phyloP scores from a whole-genome alignment of 192 early-diverging fungal genomes.

The Coemansia brasiliensis region DNA sequence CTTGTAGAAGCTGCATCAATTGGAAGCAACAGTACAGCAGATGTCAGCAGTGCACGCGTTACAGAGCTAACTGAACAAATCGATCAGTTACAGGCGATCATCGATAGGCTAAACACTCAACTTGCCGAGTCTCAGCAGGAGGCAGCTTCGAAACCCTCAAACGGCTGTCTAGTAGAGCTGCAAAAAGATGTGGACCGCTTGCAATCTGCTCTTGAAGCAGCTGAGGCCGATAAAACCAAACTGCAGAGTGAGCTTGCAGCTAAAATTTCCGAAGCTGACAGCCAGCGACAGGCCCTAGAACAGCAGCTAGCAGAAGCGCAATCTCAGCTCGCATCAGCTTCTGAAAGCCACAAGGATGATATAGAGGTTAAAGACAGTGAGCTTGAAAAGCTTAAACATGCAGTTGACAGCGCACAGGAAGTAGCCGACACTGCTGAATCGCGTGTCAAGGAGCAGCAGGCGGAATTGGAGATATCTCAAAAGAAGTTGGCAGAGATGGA shows the following conservation, averaged over 20 bases:
- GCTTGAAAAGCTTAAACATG: conserved; percentile 3
- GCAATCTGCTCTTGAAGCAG: background rate
- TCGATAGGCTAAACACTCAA: conserved; percentile 8
- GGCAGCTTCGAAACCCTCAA: background rate
- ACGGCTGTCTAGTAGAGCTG: background rate
- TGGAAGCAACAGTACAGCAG: background rate
- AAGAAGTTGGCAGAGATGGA: background rate
- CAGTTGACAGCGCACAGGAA: conserved; percentile 6
- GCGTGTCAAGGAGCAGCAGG: conserved; percentile 6
- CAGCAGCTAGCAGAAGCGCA: background rate
- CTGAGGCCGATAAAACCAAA: background rate
- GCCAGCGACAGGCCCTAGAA: background rate
- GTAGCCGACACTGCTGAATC: conserved; percentile 1
- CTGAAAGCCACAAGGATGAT: background rate
- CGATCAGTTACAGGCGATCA: background rate
- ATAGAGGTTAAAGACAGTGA: conserved; percentile 3
- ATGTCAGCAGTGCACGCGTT: background rate
- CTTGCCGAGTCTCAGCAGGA: conserved; percentile 11
- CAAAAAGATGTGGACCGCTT: conserved; percentile 1
- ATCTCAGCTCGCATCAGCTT: background rate
- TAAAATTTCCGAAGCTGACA: background rate
- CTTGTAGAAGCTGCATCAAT: conserved; percentile 19
- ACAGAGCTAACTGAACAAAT: background rate
- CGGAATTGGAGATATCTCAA: background rate
- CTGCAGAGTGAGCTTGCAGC: background rate